Base-by-base conservation (phyloP, 768 basidiomycete species). In the Podaxis sp. region DNA sequence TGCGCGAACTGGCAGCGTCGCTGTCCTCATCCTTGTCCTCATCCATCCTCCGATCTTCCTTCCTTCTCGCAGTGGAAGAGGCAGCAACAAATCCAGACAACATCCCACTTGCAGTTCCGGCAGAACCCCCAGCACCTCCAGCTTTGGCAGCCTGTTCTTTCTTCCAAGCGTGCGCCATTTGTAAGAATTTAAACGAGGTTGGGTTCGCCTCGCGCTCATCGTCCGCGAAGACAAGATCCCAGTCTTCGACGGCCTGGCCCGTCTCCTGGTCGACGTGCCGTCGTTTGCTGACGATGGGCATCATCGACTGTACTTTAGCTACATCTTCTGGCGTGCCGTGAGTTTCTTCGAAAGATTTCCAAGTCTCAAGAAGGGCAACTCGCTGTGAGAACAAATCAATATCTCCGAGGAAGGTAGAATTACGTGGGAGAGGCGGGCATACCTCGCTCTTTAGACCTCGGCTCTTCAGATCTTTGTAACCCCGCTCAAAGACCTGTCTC, bases 161-260 rank as follows among this genome's bases (percentile, higher is more conserved):
- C 44, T 88, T 89, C 95, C 95, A 98, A 0, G 88, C 89, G 69
- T 95, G 94, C 0, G 96, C 96, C 81, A 91, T 93, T 71, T 95
- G 90, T 70, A 98, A 78, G 80, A 98, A 95, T 69, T 95, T 96
- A 88, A 95, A 96, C 0, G 92, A 85, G 0, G 93, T 88, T 0
- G 95, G 93, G 68, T 97, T 96, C 50, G 89, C 85, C 68, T 96
- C 95, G 55, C 89, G 83, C 69, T 97, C 94, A 81, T 98, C 96
- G 77, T 98, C 96, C 27, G 94, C 88, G 72, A 98, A 98, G 21
- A 95, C 88, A 68, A 95, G 85, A 69, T 96, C 95, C 88, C 91
- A 96, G 68, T 96, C 95, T 84, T 95, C 93, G 27, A 94, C 87
- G 35, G 86, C 89, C 66, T 90, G 89, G 1, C 91, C 92, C 5